A percentile compares a stretch with the other conserved stretches of the same genome.
phyloP scores from a whole-genome alignment of 805 yeast species.

The Ascoidea asiatica region DNA sequence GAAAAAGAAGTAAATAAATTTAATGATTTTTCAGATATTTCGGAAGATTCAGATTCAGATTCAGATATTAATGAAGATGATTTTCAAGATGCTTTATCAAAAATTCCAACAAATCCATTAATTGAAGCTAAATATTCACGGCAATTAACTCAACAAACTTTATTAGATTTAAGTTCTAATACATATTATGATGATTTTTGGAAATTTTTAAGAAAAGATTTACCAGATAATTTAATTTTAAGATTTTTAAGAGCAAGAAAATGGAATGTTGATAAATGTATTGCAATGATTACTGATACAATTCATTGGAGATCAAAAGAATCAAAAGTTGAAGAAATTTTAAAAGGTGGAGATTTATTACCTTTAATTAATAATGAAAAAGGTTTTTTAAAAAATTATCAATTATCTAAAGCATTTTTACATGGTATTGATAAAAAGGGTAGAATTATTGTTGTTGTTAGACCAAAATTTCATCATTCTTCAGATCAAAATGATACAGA shows the following conservation, averaged over 20 bases:
- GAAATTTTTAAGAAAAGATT: conserved; percentile 57
- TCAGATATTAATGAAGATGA: background rate
- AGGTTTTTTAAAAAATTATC: conserved; percentile 43
- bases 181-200: conserved; percentile 39
- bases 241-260: conserved; percentile 81
- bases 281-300: conserved; percentile 61
- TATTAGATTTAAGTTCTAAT: conserved; percentile 38
- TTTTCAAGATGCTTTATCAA: conserved; percentile 6
- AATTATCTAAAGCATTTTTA: conserved; percentile 57
- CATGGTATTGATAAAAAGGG: conserved; percentile 61
- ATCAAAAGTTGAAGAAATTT: conserved; percentile 43
- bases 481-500: conserved; percentile 57
- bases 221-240: conserved; percentile 66
- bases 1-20: too few relatives aligned
- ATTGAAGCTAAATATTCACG: conserved; percentile 21
- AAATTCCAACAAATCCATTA: conserved; percentile 14
- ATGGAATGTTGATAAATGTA: conserved; percentile 57
- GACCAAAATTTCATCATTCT: conserved; percentile 66
- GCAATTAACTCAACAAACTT: conserved; percentile 29
- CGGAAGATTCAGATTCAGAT: background rate
- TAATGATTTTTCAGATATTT: too few relatives aligned
- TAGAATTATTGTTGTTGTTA: conserved; percentile 71
- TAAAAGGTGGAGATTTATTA: conserved; percentile 54
- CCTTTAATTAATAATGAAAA: conserved; percentile 16
- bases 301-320: conserved; percentile 63